Base-by-base conservation (phyloP, 176 grass and related monocot genomes). In the Melocanna baccifera region DNA sequence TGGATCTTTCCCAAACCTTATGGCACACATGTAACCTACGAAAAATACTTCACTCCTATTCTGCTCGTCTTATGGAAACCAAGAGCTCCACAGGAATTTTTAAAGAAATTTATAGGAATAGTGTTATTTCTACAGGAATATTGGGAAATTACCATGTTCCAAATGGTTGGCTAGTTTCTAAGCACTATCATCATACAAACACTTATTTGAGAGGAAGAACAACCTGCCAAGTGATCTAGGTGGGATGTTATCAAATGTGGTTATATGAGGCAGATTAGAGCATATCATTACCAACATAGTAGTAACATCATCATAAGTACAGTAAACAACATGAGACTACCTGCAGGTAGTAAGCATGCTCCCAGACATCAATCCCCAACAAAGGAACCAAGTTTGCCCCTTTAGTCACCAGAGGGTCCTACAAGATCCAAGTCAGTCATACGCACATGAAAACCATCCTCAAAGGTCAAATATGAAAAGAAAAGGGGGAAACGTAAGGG, bases 331-430 rank as follows among this genome's bases (percentile, higher is more conserved):
- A 68, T 30, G 67, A 83, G 48, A 67, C 85, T 91, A 95, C 96
- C 96, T 99, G 96, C 43, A 99, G 84, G 83, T 99, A 99, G 88
- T 99, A 99, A 0, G 96, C 96, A 81, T 99, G 96, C 82, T 99
- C 96, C 96, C 96, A 99, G 52, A 96, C 96, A 92, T 99, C 96
- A 81, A 99, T 92, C 36, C 96, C 96, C 63, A 99, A 81, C 71
- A 99, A 92, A 57, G 96, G 90, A 85, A 94, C 65, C 56, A 99
- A 87, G 69, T 34, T 92, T 90, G 90, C 84, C n/a, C 93, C 93
- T 89, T 99, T 99, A 30, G 91, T 92, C 77, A 99, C 91, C 68
- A 99, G 48, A 81, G 96, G 90, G 50, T 96, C 96, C 96, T 99
- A 75, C 66, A 75, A 56, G 58, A 26, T 69, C 25, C 46, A 77